Base-by-base conservation (phyloP, 2,329 filamentous ascomycete genomes). In the Ambrosiella xylebori region DNA sequence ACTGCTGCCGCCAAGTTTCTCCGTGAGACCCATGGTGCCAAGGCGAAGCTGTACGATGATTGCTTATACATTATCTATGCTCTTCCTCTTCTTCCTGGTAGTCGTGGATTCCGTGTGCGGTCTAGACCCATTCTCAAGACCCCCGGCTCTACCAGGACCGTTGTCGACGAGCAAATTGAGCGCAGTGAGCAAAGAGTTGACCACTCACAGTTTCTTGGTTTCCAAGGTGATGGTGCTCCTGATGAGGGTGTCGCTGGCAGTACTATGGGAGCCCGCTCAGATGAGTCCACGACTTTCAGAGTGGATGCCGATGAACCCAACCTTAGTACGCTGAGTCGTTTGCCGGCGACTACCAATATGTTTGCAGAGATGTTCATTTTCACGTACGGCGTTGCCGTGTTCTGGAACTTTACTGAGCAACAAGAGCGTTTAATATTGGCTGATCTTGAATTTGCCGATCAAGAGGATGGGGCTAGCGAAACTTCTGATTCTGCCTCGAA, bases 361-460 rank as follows among this genome's bases (percentile, higher is more conserved):
- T 88, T 95, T 66, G 91, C 88, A 47, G 93, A 98, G 71, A 88
- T 97, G 81, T 97, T 95, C 67, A 85, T 98, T 64, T 97, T 94
- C 69, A 91, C 87, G 13, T 98, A 98, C 66, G 93, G 93, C 17
- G 91, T 98, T 0, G 91, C 93, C 0, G 93, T 98, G 4, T 95
- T 98, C 68, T 98, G 93, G 93, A 98, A 98, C 69, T 96, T 98
- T 65, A 91, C 88, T 9, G 90, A 95, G 69, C 80, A 85, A 63
- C 93, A 98, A 68, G 93, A 98, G 69, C 96, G 95, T 70, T 90
- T 96, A 65, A 88, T 97, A 52, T 78, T 98, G 19, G 93, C 93
- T 44, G 93, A 98, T 69, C 74, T 98, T 57, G 93, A 89, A 0
- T 97, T 98, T 71, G 87, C 87, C 9, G 80, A 83, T 63, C 81